Base-by-base conservation (phyloP, 1,139 yeast genomes). In the Yarrowia galli region DNA sequence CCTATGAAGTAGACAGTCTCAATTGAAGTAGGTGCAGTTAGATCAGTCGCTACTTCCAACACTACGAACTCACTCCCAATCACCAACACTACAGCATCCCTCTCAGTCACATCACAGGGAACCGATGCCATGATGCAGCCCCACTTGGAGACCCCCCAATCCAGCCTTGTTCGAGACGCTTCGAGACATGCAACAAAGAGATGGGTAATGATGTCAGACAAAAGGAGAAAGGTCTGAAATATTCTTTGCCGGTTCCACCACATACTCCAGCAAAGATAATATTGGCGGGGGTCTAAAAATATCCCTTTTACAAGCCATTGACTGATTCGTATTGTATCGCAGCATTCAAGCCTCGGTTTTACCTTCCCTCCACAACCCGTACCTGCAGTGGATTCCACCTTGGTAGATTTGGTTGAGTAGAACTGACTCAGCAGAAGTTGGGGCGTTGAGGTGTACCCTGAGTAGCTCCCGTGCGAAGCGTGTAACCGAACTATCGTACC, bases 381-480 rank as follows among this genome's bases (percentile, higher is more conserved):
- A 32, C 54, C 54, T 49, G 54, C 54, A 49, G 38, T 32, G 38
- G 54, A n/a, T 3, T 49, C 38, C 22, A 49, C 54, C 38, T 45
- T 23, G 18, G 32, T 40, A n/a, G n/a, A n/a, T n/a, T 16, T 5
- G 46, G 9, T n/a, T 2, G n/a, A 40, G 43, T 4, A 4, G 4
- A n/a, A 40, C 9, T n/a, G n/a, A n/a, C n/a, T n/a, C n/a, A n/a
- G n/a, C n/a, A n/a, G n/a, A n/a, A n/a, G n/a, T n/a, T n/a, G n/a
- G n/a, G n/a, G n/a, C n/a, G n/a, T n/a, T n/a, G n/a, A n/a, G n/a
- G n/a, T n/a, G n/a, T n/a, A n/a, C n/a, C n/a, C n/a, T n/a, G n/a
- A n/a, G n/a, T n/a, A n/a, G n/a, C n/a, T n/a, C n/a, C n/a, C n/a
- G n/a, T n/a, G n/a, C n/a, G n/a, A n/a, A n/a, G n/a, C n/a, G n/a